Evolutionary conservation across 179 eudicot genomes (phyloP), one percentile per base, ranked within the genome.

Genomic region (Gypsophila paniculata): DNA sequence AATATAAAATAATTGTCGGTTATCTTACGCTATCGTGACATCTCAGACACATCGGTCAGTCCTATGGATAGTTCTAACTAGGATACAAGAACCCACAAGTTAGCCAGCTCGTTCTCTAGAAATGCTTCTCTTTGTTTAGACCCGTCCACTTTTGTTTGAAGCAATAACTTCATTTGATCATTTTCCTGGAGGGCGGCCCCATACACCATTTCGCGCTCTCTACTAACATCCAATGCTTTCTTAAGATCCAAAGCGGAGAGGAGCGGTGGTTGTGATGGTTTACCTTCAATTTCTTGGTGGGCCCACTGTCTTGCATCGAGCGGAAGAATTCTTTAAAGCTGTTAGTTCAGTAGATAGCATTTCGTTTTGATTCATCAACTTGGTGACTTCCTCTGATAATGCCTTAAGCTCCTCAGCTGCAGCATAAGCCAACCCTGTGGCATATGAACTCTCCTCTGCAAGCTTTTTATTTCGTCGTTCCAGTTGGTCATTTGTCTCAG

Each of bases 361-460:
- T 65, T 88, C 97, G 34, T 94, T 94, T 25, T 88, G 97, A 69
- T 86, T 89, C 99, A 94, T 91, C 48, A 94, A 85, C 81, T 94
- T 94, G 34, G 97, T 65, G 58, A 94, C 92, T 85, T 94, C 97
- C 76, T 94, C 99, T 15, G 99, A 91, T 62, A 94, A 81, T 8
- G 97, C 94, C 81, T 91, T 94, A 32, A 94, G 74, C 79, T 94
- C 99, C 14, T 89, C 99, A 42, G 99, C 99, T 29, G 99, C 99
- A 8, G 99, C 99, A 53, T 97, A 94, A 70, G 99, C 99, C 70
- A 94, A 73, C 36, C 97, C 99, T 84, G 91, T 94, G 57, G 99
- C 97, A 78, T 94, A 94, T 65, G 97, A 80, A 70, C 99, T 88
- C 71, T 94, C 99, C 52, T 94, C 96, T 21, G 96, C 93, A 51